Evolutionary conservation across 148 eudicot genomes (phyloP), one percentile per base, ranked within the genome.

Genomic region (Cornus kousa): DNA sequence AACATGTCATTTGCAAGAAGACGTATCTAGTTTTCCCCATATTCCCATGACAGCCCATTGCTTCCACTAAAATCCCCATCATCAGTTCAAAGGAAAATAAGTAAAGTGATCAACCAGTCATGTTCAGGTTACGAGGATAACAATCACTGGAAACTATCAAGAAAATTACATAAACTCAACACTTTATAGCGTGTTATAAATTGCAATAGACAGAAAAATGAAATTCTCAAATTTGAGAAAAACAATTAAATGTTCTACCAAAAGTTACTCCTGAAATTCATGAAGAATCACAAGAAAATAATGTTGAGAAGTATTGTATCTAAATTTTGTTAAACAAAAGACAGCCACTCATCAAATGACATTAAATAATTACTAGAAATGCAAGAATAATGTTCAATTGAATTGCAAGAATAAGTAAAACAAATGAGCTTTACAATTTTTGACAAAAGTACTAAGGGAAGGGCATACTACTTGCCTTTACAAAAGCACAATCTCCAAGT

Each of bases 401-500:
- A 69, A 20, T 5, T 20, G 24, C 23, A 62, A 17, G 66, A 5
- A 62, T 13, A 62, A 62, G 19, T 62, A 17, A 62, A 62, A n/a
- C 22, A n/a, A 62, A 62, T 20, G 66, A 13, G 66, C 66, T 62
- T 13, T n/a, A 62, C 7, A 71, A 43, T 1, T 71, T 31, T n/a
- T 10, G 68, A 28, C 48, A 37, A n/a, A 74, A 43, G 57, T 32
- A 64, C 17, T 4, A 77, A 22, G 31, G 37, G 73, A 68, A 39
- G 77, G 50, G 53, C 22, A 53, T 57, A 70, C 3, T 28, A 71
- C 79, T 83, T 57, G 74, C 89, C 83, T 87, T 80, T 13, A 87
- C 82, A 77, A 77, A 77, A 35, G 87, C 85, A 67, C 87, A 87
- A 71, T 87, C 89, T 60, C 89, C 87, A 71, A 84, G 71, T 67